Evolutionary conservation across 2,329 filamentous ascomycete genomes (phyloP), one percentile per base, ranked within the genome.

Genomic region (Scedosporium aurantiacum): DNA sequence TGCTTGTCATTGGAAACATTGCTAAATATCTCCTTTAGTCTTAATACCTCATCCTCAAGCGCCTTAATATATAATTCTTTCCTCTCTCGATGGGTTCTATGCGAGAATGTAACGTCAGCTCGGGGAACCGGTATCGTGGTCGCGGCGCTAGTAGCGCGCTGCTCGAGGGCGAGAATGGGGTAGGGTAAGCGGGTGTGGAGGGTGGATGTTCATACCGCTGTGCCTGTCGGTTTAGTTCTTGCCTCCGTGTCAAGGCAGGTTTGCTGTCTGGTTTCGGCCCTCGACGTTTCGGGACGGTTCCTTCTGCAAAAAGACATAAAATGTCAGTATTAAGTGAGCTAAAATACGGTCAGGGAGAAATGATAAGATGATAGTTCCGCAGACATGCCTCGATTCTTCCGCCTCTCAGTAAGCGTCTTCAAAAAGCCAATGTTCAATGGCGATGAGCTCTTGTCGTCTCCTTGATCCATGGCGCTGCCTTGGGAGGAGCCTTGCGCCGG

Each of bases 181-280:
- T 25, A 32, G 23, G 32, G 54, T 21, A 10, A 18, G 58, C 14
- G 18, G 37, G 7, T 47, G 23, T 52, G 4, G 28, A 41, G 32
- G 50, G 28, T 52, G 4, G 28, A 41, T 23, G 40, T 50, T 62
- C 57, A 62, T 83, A 95, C 92, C 92, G 88, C 74, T 97, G 94
- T 32, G 94, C 94, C 76, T 97, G 93, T 65, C 94, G 85, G 71
- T 97, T 97, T 64, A 97, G 78, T 73, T 97, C 93, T 71, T 97
- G 94, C 65, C 93, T 85, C 64, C 93, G 83, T 21, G 93, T 97
- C 68, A 96, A 77, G 54, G 94, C 93, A 18, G 94, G 94, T 71
- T 96, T 97, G 78, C 89, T 95, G 73, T 97, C 94, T 21, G 94
- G 94, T 72, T 97, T 97, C 0, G 94, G 94, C 1, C 94, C 94